Evolutionary conservation across 2,329 filamentous ascomycete species (phyloP).

Genomic region (Trichoderma pleuroti): DNA sequence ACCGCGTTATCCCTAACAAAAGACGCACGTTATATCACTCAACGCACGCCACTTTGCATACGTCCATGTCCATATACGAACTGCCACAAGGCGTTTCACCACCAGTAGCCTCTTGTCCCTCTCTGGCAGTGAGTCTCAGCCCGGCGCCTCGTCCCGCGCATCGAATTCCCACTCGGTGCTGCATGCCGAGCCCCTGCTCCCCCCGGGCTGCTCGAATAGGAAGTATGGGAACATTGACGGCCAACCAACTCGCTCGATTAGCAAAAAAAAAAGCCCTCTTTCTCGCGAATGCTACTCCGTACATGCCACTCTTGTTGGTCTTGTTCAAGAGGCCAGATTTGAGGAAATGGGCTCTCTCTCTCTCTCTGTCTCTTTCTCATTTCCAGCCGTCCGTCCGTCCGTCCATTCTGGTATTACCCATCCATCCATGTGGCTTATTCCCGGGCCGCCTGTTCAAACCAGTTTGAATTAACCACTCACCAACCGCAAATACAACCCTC

Average conservation of each 20-base stretch:
- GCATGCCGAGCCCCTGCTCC: neutral
- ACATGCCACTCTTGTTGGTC: neutral
- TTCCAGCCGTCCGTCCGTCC: neutral
- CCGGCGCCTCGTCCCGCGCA: neutral
- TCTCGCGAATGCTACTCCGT: neutral
- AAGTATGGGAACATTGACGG: neutral
- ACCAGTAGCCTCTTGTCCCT: neutral
- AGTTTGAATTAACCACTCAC: neutral
- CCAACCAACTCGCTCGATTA: neutral
- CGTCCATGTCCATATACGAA: neutral
- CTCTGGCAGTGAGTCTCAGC: too few relatives aligned
- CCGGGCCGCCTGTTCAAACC: neutral
- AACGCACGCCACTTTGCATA: conserved; percentile 4
- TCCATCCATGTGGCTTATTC: neutral
- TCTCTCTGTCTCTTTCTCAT: too few relatives aligned
- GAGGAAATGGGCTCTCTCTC: neutral
- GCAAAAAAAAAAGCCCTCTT: too few relatives aligned
- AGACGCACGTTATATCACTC: neutral
- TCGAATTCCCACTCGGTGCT: neutral
- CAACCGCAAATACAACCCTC: neutral
- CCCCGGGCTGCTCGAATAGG: neutral
- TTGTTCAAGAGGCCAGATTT: neutral
- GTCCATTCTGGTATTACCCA: neutral
- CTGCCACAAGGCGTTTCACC: neutral
- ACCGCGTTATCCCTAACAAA: neutral